Evolutionary conservation across 73 alveolate species (phyloP).

Genomic region (Paramecium caudatum): DNA sequence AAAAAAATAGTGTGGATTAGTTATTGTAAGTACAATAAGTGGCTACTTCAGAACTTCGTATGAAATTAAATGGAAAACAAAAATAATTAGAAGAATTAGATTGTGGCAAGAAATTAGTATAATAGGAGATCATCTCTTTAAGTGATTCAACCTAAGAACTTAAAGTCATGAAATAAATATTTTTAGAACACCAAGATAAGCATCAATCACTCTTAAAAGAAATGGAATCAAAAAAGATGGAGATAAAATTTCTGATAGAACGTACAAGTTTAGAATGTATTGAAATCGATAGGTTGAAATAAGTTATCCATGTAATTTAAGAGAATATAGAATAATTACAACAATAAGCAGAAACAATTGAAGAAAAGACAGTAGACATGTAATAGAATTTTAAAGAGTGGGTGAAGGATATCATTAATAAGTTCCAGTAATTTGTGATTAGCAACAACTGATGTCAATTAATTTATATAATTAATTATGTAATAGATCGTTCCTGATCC

Average conservation of each 20-base stretch:
- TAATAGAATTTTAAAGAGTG: constrained; percentile 8
- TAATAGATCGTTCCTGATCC: too few relatives aligned
- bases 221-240: constrained; percentile 34
- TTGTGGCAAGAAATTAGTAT: constrained; percentile 14
- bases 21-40: neutral
- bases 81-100: constrained; percentile 52
- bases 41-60: neutral
- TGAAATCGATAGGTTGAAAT: constrained; percentile 10
- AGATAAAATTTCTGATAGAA: constrained; percentile 12
- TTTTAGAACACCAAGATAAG: constrained; percentile 21
- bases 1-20: neutral
- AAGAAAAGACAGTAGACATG: neutral
- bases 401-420: constrained; percentile 42
- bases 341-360: constrained; percentile 10
- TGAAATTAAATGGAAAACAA: neutral
- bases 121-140: constrained; percentile 10
- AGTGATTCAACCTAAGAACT: constrained; percentile 50
- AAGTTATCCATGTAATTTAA: neutral
- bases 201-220: neutral
- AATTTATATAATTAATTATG: too few relatives aligned
- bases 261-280: neutral
- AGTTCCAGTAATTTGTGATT: too few relatives aligned
- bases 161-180: constrained; percentile 10
- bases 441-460: too few relatives aligned
- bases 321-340: neutral